Conservation (phyloP, 306 rosid species). For the Gynostemma pentaphyllum region DNA sequence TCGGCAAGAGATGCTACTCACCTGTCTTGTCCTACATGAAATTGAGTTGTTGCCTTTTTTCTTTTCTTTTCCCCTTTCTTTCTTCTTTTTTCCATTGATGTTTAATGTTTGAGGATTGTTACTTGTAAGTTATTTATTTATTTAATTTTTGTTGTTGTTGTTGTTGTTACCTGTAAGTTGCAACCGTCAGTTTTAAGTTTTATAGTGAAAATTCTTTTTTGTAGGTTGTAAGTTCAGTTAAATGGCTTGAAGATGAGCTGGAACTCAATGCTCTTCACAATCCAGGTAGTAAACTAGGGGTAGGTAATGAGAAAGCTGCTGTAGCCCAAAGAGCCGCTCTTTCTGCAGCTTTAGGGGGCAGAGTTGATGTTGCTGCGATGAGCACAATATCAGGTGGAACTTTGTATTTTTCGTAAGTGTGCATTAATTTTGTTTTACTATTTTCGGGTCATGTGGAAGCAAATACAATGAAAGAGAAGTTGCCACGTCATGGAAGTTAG, state of each 20-base stretch:
- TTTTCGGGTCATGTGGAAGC: background rate
- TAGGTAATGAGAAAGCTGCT: slow-evolving; percentile 96
- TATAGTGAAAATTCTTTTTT: slow-evolving; percentile 5
- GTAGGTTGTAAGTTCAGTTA: slow-evolving; percentile 96
- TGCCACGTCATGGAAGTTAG: too few relatives aligned
- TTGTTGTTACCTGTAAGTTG: too few relatives aligned
- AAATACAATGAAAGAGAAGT: background rate
- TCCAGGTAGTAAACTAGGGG: slow-evolving; percentile 80
- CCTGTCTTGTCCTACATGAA: too few relatives aligned
- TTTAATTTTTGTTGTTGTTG: too few relatives aligned
- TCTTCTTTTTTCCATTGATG: background rate
- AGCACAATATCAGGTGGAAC: slow-evolving; percentile 76
- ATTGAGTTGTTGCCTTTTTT: background rate
- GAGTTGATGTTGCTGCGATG: slow-evolving; percentile 81
- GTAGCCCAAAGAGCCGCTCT: slow-evolving; percentile 82
- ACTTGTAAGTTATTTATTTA: too few relatives aligned
- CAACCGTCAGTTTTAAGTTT: slow-evolving; percentile 2
- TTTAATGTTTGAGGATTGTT: background rate
- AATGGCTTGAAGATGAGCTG: slow-evolving; percentile 99
- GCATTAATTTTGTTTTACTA: background rate
- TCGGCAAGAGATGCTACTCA: too few relatives aligned
- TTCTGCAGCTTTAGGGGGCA: slow-evolving; percentile 94
- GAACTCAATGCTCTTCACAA: slow-evolving; percentile 97
- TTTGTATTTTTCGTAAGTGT: background rate
- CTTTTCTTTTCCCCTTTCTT: background rate